Evolutionary conservation across 768 basidiomycete genomes (phyloP).

Genomic region (Trichaptum fuscoviolaceum): DNA sequence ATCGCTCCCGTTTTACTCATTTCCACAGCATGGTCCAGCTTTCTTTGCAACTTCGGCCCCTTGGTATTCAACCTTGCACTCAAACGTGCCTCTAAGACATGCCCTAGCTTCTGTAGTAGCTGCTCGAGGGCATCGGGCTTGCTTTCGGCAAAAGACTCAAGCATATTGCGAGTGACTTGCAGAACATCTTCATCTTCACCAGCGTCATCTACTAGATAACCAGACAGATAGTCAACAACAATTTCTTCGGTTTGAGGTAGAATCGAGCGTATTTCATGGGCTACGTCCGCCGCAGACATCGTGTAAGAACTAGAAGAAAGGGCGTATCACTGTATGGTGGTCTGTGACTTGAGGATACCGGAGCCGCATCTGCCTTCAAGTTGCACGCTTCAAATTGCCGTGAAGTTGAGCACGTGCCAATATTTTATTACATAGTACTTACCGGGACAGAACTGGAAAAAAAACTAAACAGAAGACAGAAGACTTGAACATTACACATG

Average conservation of each 20-base stretch:
- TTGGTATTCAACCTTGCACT: constrained; percentile 43
- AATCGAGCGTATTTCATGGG: constrained; percentile 64
- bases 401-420: no score
- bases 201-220: constrained; percentile 84
- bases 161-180: constrained; percentile 66
- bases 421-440: no score
- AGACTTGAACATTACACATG: background rate
- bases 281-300: constrained; percentile 73
- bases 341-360: no score
- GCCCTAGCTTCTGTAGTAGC: constrained; percentile 60
- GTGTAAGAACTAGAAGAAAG: background rate
- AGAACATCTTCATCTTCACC: constrained; percentile 85
- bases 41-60: constrained; percentile 58
- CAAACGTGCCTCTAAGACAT: constrained; percentile 62
- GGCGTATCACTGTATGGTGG: no score
- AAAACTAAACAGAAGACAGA: no score
- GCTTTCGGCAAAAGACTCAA: constrained; percentile 70
- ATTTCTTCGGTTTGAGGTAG: constrained; percentile 81
- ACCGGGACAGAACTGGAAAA: no score
- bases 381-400: no score
- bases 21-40: constrained; percentile 83
- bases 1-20: constrained; percentile 76
- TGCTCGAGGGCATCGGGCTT: constrained; percentile 52
- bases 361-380: no score
- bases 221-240: constrained; percentile 81